Evolutionary conservation across 2,329 filamentous ascomycete species (phyloP).

Genomic region (Beauveria caledonica): DNA sequence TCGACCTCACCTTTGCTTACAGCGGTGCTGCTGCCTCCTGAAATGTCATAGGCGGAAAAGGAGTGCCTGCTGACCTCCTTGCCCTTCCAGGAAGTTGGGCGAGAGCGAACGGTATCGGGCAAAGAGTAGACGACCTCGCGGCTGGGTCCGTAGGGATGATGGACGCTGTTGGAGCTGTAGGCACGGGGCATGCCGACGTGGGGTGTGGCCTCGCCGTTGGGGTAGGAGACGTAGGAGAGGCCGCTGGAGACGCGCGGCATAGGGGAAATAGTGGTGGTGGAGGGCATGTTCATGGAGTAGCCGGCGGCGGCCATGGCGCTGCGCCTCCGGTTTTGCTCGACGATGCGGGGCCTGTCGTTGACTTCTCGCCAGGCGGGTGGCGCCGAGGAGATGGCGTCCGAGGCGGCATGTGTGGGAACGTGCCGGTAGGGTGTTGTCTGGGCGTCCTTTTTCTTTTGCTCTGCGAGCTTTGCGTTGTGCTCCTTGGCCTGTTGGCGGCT

Average conservation of each 20-base stretch:
- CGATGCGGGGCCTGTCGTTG: slow-evolving; percentile 38
- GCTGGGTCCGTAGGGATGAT: slow-evolving; percentile 25
- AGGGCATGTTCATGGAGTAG: slow-evolving; percentile 27
- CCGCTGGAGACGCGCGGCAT: slow-evolving; percentile 39
- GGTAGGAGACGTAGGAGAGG: slow-evolving; percentile 39
- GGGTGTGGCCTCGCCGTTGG: slow-evolving; percentile 32
- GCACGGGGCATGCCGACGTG: slow-evolving; percentile 31
- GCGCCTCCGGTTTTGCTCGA: slow-evolving; percentile 42
- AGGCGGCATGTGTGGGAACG: slow-evolving; percentile 52
- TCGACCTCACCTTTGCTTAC: slow-evolving; percentile 29
- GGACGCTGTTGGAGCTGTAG: slow-evolving; percentile 35
- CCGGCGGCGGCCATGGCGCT: slow-evolving; percentile 38
- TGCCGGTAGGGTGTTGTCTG: slow-evolving; percentile 45
- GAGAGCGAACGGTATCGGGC: slow-evolving; percentile 18
- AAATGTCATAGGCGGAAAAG: slow-evolving; percentile 22
- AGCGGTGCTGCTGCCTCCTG: slow-evolving; percentile 29
- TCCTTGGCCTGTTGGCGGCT: slow-evolving; percentile 49
- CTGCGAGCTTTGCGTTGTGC: slow-evolving; percentile 38
- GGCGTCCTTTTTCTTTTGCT: slow-evolving; percentile 36
- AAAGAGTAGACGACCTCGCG: slow-evolving; percentile 25
- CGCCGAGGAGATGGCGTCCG: slow-evolving; percentile 47
- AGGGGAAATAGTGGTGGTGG: slow-evolving; percentile 14
- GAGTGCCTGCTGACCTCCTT: slow-evolving; percentile 30
- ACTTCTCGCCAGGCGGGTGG: slow-evolving; percentile 41
- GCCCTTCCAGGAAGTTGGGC: slow-evolving; percentile 29